Conservation (phyloP, 116 monocot genomes). For the Zostera marina region DNA sequence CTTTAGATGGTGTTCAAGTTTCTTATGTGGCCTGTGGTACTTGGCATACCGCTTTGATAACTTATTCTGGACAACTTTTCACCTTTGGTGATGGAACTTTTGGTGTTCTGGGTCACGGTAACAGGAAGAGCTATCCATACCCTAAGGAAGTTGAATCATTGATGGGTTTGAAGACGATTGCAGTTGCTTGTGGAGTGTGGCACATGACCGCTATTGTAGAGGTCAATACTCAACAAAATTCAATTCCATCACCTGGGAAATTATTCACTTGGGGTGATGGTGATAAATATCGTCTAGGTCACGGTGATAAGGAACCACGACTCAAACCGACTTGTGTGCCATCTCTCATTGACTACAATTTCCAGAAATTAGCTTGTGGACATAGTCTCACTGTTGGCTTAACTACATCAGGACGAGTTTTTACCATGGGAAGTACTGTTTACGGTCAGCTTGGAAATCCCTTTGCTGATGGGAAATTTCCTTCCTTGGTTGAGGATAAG, state of each 20-base stretch:
- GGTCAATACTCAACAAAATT: conserved; percentile 36
- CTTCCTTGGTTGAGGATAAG: conserved; percentile 54
- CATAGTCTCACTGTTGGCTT: conserved; percentile 62
- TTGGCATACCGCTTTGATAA: conserved; percentile 79
- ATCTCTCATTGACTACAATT: conserved; percentile 62
- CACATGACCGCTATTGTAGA: conserved; percentile 81
- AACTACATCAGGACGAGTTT: conserved; percentile 50
- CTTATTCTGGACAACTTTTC: conserved; percentile 44
- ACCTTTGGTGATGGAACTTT: conserved; percentile 93
- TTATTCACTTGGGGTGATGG: conserved; percentile 94
- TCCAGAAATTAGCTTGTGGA: conserved; percentile 60
- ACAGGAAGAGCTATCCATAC: conserved; percentile 22
- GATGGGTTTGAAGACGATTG: conserved; percentile 52
- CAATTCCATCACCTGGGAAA: conserved; percentile 38
- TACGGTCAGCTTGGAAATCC: conserved; percentile 83
- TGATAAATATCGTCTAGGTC: conserved; percentile 66
- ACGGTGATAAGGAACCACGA: conserved; percentile 67
- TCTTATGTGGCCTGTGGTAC: conserved; percentile 62
- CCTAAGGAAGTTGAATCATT: conserved; percentile 71
- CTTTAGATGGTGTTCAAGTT: conserved; percentile 61
- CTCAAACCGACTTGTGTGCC: conserved; percentile 67
- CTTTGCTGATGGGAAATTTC: conserved; percentile 45
- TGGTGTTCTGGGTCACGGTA: conserved; percentile 78
- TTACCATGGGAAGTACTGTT: conserved; percentile 73
- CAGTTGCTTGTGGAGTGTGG: conserved; percentile 88